Evolutionary conservation across 805 yeast genomes (phyloP), one percentile per base, ranked within the genome.

Genomic region (Ogataea neopini): DNA sequence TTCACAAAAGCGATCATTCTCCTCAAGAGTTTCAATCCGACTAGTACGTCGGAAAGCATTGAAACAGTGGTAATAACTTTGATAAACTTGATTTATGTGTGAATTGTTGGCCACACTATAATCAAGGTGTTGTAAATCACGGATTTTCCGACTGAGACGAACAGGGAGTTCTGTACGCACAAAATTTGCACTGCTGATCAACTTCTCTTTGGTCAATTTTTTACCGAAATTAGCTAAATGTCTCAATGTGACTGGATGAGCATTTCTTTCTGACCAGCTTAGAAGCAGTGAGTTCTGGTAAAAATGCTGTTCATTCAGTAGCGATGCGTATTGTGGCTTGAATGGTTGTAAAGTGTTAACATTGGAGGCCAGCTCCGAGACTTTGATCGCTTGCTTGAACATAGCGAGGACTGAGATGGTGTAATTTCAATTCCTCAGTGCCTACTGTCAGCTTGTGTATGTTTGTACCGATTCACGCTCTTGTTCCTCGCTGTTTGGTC

Each of bases 211-310:
- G 11, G 89, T 86, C 43, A 92, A 66, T 29, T 77, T 78, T 57
- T 84, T 84, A 40, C 97, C 97, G 62, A 86, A 92, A 35, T 89
- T 89, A 1, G 97, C 96, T 55, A 92, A 68, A 59, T 92, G 97
- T 44, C 88, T 74, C n/a, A 94, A 66, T 1, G 96, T 84, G 18
- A 92, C 95, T 0, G 98, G 96, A 63, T 88, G 89, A 0, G 96
- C 91, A n/a, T 62, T 62, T 53, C 81, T 78, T 42, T 77, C 72
- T 35, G 81, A 72, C 79, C 86, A 88, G 30, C 75, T 73, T 59
- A 80, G 67, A 49, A 89, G 70, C 4, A 84, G 79, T 17, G 83
- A 80, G 60, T 86, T 86, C 57, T 90, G 97, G 62, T 88, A 92
- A 66, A 87, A 92, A 62, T 90, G 97, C 61, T 88, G 91, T 18